Conservation (phyloP, 139 green algal genomes). For the Microglena sp. region DNA sequence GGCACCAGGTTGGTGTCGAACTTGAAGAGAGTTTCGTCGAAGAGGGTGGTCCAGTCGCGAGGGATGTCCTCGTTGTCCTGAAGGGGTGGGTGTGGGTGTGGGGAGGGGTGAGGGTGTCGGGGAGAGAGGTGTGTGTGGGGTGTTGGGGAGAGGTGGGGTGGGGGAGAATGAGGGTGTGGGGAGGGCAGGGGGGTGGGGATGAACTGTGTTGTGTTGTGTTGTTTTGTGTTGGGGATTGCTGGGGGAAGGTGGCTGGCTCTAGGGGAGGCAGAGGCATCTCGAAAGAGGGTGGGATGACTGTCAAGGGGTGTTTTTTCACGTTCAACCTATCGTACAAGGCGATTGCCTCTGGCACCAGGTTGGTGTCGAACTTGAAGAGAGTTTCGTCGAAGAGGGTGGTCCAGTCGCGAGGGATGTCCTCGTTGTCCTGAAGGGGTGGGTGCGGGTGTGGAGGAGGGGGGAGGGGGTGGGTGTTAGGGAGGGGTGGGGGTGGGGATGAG, state of each 20-base stretch:
- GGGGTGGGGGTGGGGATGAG: no score
- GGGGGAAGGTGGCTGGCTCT: no score
- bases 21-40: constrained; percentile 58
- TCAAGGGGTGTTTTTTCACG: constrained; percentile 52
- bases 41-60: constrained; percentile 60
- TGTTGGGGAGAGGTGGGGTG: no score
- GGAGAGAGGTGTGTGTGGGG: no score
- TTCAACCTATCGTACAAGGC: constrained; percentile 53
- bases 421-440: constrained; percentile 56
- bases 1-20: constrained; percentile 48
- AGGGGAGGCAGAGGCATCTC: constrained; percentile 70
- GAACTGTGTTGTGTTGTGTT: no score
- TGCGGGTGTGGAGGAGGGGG: no score
- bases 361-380: constrained; percentile 56
- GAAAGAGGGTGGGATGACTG: constrained; percentile 66
- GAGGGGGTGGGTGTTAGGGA: no score
- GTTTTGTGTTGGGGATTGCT: no score
- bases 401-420: constrained; percentile 59
- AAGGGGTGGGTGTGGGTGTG: no score
- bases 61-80: constrained; percentile 58
- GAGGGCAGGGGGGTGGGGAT: no score
- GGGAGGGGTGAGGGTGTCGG: no score
- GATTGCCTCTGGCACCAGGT: constrained; percentile 43
- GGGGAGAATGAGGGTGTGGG: no score
- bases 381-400: constrained; percentile 58